Evolutionary conservation across 768 basidiomycete genomes (phyloP), one percentile per base, ranked within the genome.

Genomic region (Auriscalpium orientale): DNA sequence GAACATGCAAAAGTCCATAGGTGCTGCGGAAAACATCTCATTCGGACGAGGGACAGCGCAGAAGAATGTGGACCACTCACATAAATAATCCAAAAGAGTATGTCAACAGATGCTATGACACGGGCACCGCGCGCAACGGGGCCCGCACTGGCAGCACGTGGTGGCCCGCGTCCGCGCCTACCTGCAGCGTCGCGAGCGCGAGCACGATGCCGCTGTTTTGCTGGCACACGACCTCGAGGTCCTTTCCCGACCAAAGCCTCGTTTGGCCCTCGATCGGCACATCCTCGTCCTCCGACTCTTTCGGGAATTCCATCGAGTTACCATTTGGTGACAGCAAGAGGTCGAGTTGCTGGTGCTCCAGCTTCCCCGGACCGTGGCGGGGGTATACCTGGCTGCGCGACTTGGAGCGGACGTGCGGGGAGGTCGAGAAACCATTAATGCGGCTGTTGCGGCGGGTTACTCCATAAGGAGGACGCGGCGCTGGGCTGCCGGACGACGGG

Each of bases 201-300:
- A 83, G 73, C 3, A 89, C 80, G 38, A 98, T 83, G 13, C 89
- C 78, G 66, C 92, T 93, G 64, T 97, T 98, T 69, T 97, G 94
- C 61, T 84, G 82, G 67, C 92, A 95, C 35, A 89, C 81, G 64
- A 87, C 70, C 65, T 90, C 85, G 58, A 98, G 71, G 64, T 95
- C 94, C 55, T 83, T 82, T n/a, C 89, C 84, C 36, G 84, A 88
- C 85, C 87, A 89, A 54, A 83, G 59, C 40, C 77, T 77, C 37
- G 79, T 79, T 60, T 76, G 78, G 52, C 63, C 68, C 45, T 59
- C 58, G 59, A 68, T 72, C 13, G 65, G 67, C 35, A 71, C 72
- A 37, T 58, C 55, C n/a, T 73, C 70, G 48, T 57, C 21, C 33
- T 62, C 61, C 60, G 47, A 65, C 61, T 58, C 67, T 36, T 62